Evolutionary conservation across 768 basidiomycete species (phyloP).

Genomic region (Tephrocybe sp.): DNA sequence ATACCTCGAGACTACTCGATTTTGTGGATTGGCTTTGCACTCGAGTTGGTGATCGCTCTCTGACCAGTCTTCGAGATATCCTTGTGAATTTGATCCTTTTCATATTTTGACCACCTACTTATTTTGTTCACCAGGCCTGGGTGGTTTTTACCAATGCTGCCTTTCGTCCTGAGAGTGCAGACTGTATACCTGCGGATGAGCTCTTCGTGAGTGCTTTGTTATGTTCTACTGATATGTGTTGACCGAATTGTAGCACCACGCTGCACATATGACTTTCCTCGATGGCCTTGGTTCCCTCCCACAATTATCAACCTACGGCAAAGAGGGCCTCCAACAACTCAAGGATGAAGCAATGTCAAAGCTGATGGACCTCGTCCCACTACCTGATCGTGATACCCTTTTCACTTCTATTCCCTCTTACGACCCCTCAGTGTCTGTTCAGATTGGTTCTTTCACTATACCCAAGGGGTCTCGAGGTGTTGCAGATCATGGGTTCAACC

Average conservation of each 20-base stretch:
- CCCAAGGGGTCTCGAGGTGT: conserved; percentile 50
- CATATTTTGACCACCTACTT: background rate
- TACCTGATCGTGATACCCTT: conserved; percentile 28
- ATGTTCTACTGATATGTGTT: conserved; percentile 10
- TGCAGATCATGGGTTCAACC: conserved; percentile 58
- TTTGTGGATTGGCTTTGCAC: conserved; percentile 81
- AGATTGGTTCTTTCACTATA: conserved; percentile 77
- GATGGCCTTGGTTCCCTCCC: conserved; percentile 86
- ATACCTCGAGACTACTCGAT: conserved; percentile 65
- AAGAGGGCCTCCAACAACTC: conserved; percentile 56
- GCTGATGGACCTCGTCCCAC: conserved; percentile 58
- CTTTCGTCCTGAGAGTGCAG: conserved; percentile 28
- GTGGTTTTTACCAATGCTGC: conserved; percentile 80
- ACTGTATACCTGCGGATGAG: conserved; percentile 40
- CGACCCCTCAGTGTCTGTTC: conserved; percentile 39
- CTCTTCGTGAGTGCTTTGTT: conserved; percentile 60
- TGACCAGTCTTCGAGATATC: conserved; percentile 84
- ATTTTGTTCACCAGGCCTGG: conserved; percentile 68
- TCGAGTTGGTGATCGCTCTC: conserved; percentile 58
- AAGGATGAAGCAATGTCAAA: conserved; percentile 55
- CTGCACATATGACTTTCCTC: conserved; percentile 88
- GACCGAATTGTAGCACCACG: conserved; percentile 67
- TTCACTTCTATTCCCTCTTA: conserved; percentile 25
- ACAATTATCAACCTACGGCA: conserved; percentile 66
- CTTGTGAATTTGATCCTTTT: conserved; percentile 50